These are phyloP conservation scores for Viola odorata DNA, from an alignment of 345 rosid species.

Conservation along the genomic window DNA sequence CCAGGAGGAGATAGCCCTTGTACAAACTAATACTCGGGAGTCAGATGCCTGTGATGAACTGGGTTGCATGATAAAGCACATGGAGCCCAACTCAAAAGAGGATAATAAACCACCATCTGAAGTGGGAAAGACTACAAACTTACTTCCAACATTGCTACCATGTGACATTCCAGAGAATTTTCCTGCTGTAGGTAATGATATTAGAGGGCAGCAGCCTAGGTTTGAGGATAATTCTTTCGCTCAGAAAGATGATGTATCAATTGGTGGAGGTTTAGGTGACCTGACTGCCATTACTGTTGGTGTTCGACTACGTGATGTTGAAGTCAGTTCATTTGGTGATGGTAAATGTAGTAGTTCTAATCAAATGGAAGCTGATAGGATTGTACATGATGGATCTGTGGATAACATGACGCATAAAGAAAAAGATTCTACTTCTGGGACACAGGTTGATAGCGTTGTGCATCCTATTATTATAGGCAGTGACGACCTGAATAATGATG, in stretches of 20 bases:
- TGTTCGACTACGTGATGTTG: slow-evolving; percentile 18
- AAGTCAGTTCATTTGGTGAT: slow-evolving; percentile 14
- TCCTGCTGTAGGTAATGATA: slow-evolving; percentile 33
- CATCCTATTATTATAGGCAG: slow-evolving; percentile 16
- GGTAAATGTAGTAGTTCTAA: slow-evolving; percentile 11
- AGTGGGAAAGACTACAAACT: slow-evolving; percentile 28
- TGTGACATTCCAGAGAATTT: slow-evolving; percentile 31
- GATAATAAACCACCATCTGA: slow-evolving; percentile 27
- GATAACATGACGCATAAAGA: slow-evolving; percentile 24
- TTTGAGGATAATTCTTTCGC: slow-evolving; percentile 36
- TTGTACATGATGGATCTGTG: slow-evolving; percentile 17
- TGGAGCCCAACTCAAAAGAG: slow-evolving; percentile 58
- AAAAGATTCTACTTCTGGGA: slow-evolving; percentile 34
- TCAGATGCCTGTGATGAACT: slow-evolving; percentile 68
- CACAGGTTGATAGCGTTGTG: slow-evolving; percentile 28
- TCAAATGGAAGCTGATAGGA: slow-evolving; percentile 25
- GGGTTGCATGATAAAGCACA: slow-evolving; percentile 56
- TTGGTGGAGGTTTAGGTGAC: slow-evolving; percentile 29
- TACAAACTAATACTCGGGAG: slow-evolving; percentile 38
- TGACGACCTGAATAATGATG: slow-evolving; percentile 31
- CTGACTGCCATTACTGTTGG: slow-evolving; percentile 24
- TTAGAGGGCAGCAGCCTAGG: slow-evolving; percentile 30
- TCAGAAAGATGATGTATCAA: slow-evolving; percentile 27
- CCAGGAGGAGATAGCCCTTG: slow-evolving; percentile 63
- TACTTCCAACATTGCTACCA: slow-evolving; percentile 28